Conservation (phyloP, 2,329 filamentous ascomycete genomes). For the Paecilomyces sp. region DNA sequence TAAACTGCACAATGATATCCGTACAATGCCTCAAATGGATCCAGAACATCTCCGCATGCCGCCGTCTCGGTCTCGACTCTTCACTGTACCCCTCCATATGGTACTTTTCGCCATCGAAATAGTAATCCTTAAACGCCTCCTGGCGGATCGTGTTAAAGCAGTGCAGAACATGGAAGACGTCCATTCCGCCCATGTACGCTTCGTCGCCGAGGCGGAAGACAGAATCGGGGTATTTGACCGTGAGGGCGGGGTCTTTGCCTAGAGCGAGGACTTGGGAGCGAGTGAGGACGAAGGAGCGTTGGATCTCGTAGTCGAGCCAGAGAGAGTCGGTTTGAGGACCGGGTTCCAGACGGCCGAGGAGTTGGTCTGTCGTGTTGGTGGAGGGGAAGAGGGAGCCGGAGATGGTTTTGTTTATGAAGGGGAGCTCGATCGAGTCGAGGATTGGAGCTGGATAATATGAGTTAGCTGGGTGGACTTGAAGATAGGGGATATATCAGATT, state of each 20-base stretch:
- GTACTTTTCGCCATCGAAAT: slow-evolving; percentile 4
- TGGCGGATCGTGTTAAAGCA: slow-evolving; percentile 30
- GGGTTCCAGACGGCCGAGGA: slow-evolving; percentile 20
- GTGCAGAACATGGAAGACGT: slow-evolving; percentile 34
- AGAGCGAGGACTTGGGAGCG: slow-evolving; percentile 16
- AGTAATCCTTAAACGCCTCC: slow-evolving; percentile 10
- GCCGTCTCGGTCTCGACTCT: slow-evolving; percentile 9
- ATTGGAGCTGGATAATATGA: slow-evolving; percentile 4
- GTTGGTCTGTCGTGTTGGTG: slow-evolving; percentile 7
- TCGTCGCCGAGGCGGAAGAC: slow-evolving; percentile 22
- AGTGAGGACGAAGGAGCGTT: slow-evolving; percentile 13
- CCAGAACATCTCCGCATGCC: slow-evolving; percentile 7
- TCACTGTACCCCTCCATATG: slow-evolving; percentile 6
- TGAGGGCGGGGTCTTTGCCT: slow-evolving; percentile 23
- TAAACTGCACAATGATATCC: slow-evolving; percentile 26
- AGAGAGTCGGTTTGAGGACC: slow-evolving; percentile 18
- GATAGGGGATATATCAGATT: not conserved
- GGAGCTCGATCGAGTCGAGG: slow-evolving; percentile 7
- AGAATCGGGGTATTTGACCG: slow-evolving; percentile 10
- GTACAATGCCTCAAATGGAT: slow-evolving; percentile 29
- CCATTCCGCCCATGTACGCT: slow-evolving; percentile 26
- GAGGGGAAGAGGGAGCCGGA: slow-evolving; percentile 20
- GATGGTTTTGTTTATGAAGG: slow-evolving; percentile 6
- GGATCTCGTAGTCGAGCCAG: slow-evolving; percentile 23
- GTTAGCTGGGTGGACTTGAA: not conserved